phyloP scores from a whole-genome alignment of 164 flowering plant species.

The Liriodendron chinense region DNA sequence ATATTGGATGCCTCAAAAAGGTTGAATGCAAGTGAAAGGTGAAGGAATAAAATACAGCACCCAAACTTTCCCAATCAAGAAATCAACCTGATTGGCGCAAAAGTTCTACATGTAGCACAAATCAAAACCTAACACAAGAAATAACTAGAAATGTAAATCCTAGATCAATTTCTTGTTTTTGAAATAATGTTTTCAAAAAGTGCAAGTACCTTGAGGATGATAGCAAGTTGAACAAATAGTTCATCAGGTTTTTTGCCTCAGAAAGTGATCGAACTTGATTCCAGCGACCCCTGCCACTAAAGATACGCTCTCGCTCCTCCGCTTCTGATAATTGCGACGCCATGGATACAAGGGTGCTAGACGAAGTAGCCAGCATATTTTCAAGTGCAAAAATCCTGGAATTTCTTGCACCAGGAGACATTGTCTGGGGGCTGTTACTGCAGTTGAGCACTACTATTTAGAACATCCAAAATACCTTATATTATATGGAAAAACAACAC shows the following conservation, averaged over 20 bases:
- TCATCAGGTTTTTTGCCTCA: conserved; percentile 93
- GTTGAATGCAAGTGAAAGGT: background rate
- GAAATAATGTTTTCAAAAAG: too few relatives aligned
- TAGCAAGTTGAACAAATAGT: conserved; percentile 69
- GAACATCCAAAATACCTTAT: background rate
- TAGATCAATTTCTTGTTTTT: too few relatives aligned
- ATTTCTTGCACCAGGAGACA: conserved; percentile 99
- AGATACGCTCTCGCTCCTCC: conserved; percentile 83
- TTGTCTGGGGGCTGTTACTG: conserved; percentile 47
- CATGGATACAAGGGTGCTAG: conserved; percentile 87
- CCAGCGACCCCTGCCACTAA: conserved; percentile 95
- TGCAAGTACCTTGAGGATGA: conserved; percentile 75
- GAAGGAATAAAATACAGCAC: background rate
- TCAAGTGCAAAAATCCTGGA: conserved; percentile 95
- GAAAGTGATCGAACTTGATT: conserved; percentile 86
- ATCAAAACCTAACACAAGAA: too few relatives aligned
- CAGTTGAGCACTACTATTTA: conserved; percentile 3
- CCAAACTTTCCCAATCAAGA: conserved; percentile 1
- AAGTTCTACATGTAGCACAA: too few relatives aligned
- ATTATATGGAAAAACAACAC: background rate
- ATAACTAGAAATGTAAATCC: too few relatives aligned
- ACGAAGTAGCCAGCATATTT: conserved; percentile 89
- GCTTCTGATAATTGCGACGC: conserved; percentile 97
- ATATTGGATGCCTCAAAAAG: background rate
- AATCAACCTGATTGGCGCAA: background rate